Evolutionary conservation across 2,329 filamentous ascomycete species (phyloP).

Genomic region (Apiospora saccharicola): DNA sequence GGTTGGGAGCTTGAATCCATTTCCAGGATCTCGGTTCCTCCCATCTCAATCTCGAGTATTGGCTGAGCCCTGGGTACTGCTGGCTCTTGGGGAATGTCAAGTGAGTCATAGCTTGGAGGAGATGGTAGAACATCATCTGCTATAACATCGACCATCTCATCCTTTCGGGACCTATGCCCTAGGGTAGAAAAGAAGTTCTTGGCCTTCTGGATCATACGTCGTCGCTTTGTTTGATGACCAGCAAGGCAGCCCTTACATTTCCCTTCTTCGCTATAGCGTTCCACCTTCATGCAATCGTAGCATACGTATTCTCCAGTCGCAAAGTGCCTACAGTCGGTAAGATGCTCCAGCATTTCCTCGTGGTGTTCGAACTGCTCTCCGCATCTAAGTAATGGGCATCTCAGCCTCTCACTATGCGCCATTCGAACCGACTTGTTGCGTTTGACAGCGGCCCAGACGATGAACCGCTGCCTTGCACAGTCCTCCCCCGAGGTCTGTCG

Average conservation of each 20-base stretch:
- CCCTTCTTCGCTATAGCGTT: slow-evolving; percentile 58
- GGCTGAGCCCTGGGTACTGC: slow-evolving; percentile 28
- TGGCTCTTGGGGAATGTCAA: slow-evolving; percentile 40
- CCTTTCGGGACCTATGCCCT: slow-evolving; percentile 55
- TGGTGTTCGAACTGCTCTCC: slow-evolving; percentile 58
- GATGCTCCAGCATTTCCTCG: slow-evolving; percentile 61
- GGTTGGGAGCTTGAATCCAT: slow-evolving; percentile 54
- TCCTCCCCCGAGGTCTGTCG: slow-evolving; percentile 55
- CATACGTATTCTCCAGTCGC: slow-evolving; percentile 62
- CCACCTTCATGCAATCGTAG: slow-evolving; percentile 60
- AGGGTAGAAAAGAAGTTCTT: slow-evolving; percentile 62
- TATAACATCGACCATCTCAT: slow-evolving; percentile 38
- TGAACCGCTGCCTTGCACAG: slow-evolving; percentile 61
- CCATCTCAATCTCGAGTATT: slow-evolving; percentile 51
- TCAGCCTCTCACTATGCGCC: slow-evolving; percentile 55
- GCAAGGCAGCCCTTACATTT: slow-evolving; percentile 58
- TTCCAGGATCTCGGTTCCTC: slow-evolving; percentile 59
- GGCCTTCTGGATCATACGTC: slow-evolving; percentile 59
- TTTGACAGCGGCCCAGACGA: slow-evolving; percentile 64
- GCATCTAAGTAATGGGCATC: slow-evolving; percentile 61
- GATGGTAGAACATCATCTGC: slow-evolving; percentile 43
- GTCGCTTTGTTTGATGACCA: slow-evolving; percentile 57
- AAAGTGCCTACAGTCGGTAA: slow-evolving; percentile 57
- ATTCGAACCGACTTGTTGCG: slow-evolving; percentile 59
- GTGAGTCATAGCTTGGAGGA: slow-evolving; percentile 57